These are phyloP conservation scores for Physocladia obscura DNA, from an alignment of 192 early-diverging fungal genomes.

Conservation along the genomic window DNA sequence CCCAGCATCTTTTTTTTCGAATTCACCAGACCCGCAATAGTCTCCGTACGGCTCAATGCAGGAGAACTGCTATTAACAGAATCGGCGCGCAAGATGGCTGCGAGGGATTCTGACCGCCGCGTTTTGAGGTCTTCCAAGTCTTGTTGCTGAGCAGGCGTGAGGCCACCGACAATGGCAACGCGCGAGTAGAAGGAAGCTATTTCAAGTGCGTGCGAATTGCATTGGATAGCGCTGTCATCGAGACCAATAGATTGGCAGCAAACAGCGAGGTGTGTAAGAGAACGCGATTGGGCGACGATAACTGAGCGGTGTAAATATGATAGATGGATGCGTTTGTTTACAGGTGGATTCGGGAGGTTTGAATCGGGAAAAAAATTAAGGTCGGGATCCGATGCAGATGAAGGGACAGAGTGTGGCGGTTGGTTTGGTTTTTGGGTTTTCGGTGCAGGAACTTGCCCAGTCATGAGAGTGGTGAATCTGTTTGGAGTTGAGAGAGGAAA, in stretches of 20 bases:
- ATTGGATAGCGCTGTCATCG: slow-evolving; percentile 40
- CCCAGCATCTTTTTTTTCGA: not conserved
- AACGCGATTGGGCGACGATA: slow-evolving; percentile 48
- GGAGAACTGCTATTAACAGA: no score
- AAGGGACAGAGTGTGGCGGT: slow-evolving; percentile 1
- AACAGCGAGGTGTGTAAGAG: slow-evolving; percentile 50
- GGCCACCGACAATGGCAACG: not conserved
- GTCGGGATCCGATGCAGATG: not conserved
- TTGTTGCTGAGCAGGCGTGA: not conserved
- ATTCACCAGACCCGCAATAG: no score
- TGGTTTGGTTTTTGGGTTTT: not conserved
- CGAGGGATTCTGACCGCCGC: no score
- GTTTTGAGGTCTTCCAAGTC: not conserved
- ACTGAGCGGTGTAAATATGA: slow-evolving; percentile 53
- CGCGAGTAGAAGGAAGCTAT: slow-evolving; percentile 12
- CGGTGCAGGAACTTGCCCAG: not conserved
- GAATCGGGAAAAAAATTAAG: not conserved
- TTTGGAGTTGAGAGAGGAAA: slow-evolving; percentile 19
- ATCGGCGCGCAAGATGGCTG: no score
- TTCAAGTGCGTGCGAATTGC: slow-evolving; percentile 30
- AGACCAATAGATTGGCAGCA: slow-evolving; percentile 47
- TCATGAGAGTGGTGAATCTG: slow-evolving; percentile 22
- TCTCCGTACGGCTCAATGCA: no score
- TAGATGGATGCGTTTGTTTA: slow-evolving; percentile 33
- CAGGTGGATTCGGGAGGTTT: not conserved